Base-by-base conservation (phyloP, 345 rosid genomes). In the Carallia pectinifolia region DNA sequence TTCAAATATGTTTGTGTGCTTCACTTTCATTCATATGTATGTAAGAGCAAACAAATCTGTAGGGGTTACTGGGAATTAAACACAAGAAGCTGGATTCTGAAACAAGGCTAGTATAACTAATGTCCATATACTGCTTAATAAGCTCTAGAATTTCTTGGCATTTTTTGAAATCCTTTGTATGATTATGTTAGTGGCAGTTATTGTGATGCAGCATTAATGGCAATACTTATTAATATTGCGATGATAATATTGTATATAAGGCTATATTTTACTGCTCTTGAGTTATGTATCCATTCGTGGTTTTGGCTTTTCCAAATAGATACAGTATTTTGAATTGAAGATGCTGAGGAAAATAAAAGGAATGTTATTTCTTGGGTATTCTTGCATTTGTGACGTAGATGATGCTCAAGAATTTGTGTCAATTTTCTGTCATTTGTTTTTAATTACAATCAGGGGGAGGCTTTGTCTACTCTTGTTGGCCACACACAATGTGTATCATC, bases 401-500 rank as follows among this genome's bases (percentile, higher is more conserved):
- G 33, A 34, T 55, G 69, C 58, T 71, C 40, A 44, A 17, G 23
- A 65, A 34, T 64, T 34, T n/a, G 15, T 62, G 23, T 19, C 34
- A 39, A 58, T 73, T 59, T 52, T 39, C 8, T 65, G 23, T 33
- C 38, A 33, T 60, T 38, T 68, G 62, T 30, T 19, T 7, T 71
- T 33, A 55, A n/a, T 60, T 68, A 65, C 52, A 61, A 72, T 34
- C 72, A 92, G 99, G 99, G 88, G 74, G 97, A 80, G 79, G 88
- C 97, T 13, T 70, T 84, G 34, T 76, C 96, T 65, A 84, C 97
- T 61, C 80, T 92, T 59, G 91, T 90, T 69, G 98, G 99, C 66
- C 99, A 96, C 76, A 88, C 93, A 54, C 97, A 92, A 67, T 85
- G 93, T 50, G 89, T 96, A 33, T 90, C 96, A 50, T 84, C 91